Conservation (phyloP, 2,329 filamentous ascomycete species). For the Cadophora luteo-olivacea region DNA sequence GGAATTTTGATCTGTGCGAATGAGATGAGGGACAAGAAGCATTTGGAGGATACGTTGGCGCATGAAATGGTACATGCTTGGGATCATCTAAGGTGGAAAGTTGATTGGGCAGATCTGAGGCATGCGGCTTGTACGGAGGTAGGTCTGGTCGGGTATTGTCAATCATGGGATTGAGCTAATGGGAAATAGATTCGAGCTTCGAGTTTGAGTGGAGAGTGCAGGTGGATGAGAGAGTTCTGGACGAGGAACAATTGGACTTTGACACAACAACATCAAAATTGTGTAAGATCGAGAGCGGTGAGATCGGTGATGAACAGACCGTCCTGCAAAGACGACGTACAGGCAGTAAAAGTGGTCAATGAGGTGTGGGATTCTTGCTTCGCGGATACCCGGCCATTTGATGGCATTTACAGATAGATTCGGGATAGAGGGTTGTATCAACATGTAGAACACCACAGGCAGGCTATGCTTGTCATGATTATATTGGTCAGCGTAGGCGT, state of each 20-base stretch:
- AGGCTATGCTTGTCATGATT: conserved; percentile 30
- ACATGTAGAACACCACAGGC: conserved; percentile 26
- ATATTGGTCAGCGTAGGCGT: conserved; percentile 44
- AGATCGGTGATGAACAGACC: conserved; percentile 80
- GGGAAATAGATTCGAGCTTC: conserved; percentile 80
- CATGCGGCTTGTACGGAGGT: conserved; percentile 97
- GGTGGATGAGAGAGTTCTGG: conserved; percentile 87
- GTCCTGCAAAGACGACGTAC: conserved; percentile 81
- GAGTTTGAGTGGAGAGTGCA: conserved; percentile 91
- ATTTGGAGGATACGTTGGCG: conserved; percentile 91
- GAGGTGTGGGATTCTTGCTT: conserved; percentile 99
- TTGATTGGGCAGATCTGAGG: conserved; percentile 80
- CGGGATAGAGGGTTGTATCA: conserved; percentile 35
- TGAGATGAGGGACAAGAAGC: conserved; percentile 78
- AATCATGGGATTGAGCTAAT: conserved; percentile 31
- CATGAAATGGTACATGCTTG: conserved; percentile 99
- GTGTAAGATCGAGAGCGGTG: conserved; percentile 82
- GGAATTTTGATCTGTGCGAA: conserved; percentile 95
- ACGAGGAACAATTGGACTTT: conserved; percentile 85
- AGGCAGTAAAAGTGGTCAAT: conserved; percentile 88
- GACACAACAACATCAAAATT: conserved; percentile 92
- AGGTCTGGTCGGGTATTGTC: conserved; percentile 38
- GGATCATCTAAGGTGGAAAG: conserved; percentile 90
- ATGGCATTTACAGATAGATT: conserved; percentile 84
- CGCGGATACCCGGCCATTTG: conserved; percentile 90